These are phyloP conservation scores for Picea abies DNA, from an alignment of 83 land plant genomes.

Conservation along the genomic window DNA sequence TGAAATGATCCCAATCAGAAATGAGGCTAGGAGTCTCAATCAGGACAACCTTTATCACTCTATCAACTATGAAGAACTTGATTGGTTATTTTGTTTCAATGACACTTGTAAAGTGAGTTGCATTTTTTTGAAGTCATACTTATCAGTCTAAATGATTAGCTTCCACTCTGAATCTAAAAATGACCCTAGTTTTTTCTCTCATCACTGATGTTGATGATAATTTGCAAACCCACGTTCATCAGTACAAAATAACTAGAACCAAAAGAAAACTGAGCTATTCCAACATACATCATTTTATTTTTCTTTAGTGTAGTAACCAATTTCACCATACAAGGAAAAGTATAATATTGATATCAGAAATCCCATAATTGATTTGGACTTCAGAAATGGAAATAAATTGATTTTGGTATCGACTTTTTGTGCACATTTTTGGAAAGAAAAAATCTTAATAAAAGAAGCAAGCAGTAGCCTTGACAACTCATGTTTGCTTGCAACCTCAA, in stretches of 20 bases:
- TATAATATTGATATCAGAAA: not conserved
- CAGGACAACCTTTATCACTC: not conserved
- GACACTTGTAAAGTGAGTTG: not conserved
- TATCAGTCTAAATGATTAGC: not conserved
- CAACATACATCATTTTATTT: too few species aligned
- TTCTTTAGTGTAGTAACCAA: not conserved
- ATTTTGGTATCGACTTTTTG: not conserved
- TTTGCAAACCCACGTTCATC: not conserved
- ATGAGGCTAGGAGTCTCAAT: not conserved
- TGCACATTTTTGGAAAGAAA: not conserved
- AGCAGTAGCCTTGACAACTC: too few species aligned
- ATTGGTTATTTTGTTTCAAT: too few species aligned
- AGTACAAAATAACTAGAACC: not conserved
- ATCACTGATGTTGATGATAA: not conserved
- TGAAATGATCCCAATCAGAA: not conserved
- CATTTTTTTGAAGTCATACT: not conserved
- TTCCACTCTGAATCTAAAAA: constrained; percentile 9
- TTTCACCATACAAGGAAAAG: not conserved
- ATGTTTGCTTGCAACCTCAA: not conserved
- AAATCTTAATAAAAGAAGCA: not conserved
- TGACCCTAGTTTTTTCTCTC: not conserved
- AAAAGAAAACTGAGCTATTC: too few species aligned
- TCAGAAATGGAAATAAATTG: not conserved
- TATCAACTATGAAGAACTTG: not conserved
- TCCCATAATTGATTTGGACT: not conserved